phyloP scores from a whole-genome alignment of 208 protist species.

The Borovskyia barvae region DNA sequence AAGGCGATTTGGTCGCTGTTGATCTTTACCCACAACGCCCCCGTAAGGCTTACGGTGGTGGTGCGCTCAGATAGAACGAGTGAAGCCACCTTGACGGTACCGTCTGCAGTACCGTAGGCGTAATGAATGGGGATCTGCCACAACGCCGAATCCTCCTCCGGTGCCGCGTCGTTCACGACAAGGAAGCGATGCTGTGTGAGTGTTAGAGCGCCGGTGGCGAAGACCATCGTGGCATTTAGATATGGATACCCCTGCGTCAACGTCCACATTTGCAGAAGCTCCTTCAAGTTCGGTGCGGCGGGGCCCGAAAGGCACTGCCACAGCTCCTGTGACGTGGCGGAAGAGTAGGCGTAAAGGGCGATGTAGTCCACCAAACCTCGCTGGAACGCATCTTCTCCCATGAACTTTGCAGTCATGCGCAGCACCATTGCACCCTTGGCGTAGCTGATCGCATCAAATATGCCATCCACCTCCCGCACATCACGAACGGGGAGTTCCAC shows the following conservation, averaged over 20 bases:
- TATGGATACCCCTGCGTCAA: slow-evolving; percentile 75
- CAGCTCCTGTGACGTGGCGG: slow-evolving; percentile 82
- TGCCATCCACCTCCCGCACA: slow-evolving; percentile 89
- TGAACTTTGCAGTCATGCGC: slow-evolving; percentile 83
- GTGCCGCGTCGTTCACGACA: slow-evolving; percentile 26
- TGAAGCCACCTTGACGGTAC: slow-evolving; percentile 4
- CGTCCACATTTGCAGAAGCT: slow-evolving; percentile 72
- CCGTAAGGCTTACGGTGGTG: slow-evolving; percentile 13
- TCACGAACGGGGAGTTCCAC: slow-evolving; percentile 87
- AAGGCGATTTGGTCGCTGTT: slow-evolving; percentile 70
- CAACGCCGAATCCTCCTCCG: slow-evolving; percentile 41
- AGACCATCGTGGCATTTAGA: slow-evolving; percentile 27
- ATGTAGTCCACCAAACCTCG: slow-evolving; percentile 80
- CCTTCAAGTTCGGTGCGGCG: slow-evolving; percentile 48
- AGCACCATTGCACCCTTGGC: slow-evolving; percentile 84
- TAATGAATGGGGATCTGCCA: slow-evolving; percentile 68
- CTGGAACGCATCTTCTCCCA: slow-evolving; percentile 82
- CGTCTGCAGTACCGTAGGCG: slow-evolving; percentile 19
- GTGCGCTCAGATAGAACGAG: slow-evolving; percentile 19
- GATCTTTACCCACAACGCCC: slow-evolving; percentile 62
- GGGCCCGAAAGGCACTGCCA: slow-evolving; percentile 78
- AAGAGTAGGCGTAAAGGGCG: slow-evolving; percentile 59
- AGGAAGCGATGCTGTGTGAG: slow-evolving; percentile 52
- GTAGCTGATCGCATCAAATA: slow-evolving; percentile 94
- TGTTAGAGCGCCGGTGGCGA: slow-evolving; percentile 7